Evolutionary conservation across 2,329 filamentous ascomycete genomes (phyloP).

Genomic region (Lecanoromycetidae sp.): DNA sequence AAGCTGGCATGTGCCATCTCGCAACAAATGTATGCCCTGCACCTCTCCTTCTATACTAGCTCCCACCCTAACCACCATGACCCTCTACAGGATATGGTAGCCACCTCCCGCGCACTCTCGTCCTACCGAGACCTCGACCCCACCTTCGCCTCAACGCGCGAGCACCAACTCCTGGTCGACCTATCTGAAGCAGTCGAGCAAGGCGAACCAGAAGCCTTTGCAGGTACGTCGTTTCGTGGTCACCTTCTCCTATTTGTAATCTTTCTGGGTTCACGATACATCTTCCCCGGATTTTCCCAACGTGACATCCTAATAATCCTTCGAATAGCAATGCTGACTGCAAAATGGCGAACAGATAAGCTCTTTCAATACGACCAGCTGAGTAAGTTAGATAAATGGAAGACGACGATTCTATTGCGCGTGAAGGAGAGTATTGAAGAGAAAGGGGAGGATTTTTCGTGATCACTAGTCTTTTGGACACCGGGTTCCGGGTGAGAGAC

Average conservation of each 20-base stretch:
- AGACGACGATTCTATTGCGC: conserved; percentile 68
- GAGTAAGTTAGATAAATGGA: conserved; percentile 93
- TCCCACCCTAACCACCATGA: no score
- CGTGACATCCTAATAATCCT: not conserved
- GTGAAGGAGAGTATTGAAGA: conserved; percentile 76
- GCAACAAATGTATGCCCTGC: conserved; percentile 33
- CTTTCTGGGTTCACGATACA: not conserved
- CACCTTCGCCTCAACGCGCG: conserved; percentile 62
- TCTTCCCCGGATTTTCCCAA: not conserved
- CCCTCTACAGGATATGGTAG: conserved; percentile 68
- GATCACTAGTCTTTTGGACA: conserved; percentile 18
- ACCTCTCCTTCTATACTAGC: conserved; percentile 45
- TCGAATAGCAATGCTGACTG: not conserved
- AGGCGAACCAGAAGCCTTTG: conserved; percentile 69
- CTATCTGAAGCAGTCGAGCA: conserved; percentile 62
- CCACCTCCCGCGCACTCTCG: conserved; percentile 65
- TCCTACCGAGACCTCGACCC: conserved; percentile 71
- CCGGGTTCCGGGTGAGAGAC: no score
- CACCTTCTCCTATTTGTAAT: not conserved
- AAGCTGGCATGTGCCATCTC: conserved; percentile 84
- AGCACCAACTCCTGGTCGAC: conserved; percentile 70
- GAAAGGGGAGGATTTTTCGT: conserved; percentile 57
- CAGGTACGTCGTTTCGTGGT: conserved; percentile 63
- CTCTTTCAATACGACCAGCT: conserved; percentile 83
- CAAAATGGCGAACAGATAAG: no score